Evolutionary conservation across 139 green algal species (phyloP).

Genomic region (Chlorella sp.): DNA sequence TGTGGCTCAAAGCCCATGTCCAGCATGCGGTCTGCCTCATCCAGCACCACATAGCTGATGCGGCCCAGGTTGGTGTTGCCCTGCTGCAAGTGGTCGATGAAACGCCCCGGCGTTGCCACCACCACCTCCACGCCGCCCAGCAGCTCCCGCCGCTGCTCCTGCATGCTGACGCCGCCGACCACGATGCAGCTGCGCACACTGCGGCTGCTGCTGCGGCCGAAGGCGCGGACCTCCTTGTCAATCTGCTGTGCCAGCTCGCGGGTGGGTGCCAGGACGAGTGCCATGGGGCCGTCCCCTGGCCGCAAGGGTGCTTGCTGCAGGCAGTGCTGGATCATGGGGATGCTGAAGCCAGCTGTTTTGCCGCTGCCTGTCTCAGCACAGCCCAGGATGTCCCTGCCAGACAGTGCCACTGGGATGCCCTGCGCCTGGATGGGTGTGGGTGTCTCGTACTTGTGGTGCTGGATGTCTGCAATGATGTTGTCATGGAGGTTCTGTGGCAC

Average conservation of each 20-base stretch:
- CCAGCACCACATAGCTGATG: conserved; percentile 83
- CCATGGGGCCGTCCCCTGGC: conserved; percentile 76
- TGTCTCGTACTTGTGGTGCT: conserved; percentile 72
- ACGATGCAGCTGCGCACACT: conserved; percentile 53
- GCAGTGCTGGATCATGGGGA: conserved; percentile 88
- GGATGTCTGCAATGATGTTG: conserved; percentile 75
- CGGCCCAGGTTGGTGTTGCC: conserved; percentile 65
- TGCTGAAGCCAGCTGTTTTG: conserved; percentile 78
- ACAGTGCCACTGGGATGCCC: conserved; percentile 75
- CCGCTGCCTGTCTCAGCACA: conserved; percentile 86
- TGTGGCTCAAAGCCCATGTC: conserved; percentile 96
- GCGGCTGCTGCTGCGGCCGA: conserved; percentile 56
- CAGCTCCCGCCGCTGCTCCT: conserved; percentile 76
- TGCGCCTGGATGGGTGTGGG: conserved; percentile 88
- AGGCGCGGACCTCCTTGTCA: conserved; percentile 22
- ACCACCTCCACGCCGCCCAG: conserved; percentile 60
- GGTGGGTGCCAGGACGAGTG: conserved; percentile 96
- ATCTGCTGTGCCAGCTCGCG: conserved; percentile 93
- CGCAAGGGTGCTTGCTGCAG: conserved; percentile 50
- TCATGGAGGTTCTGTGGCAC: conserved; percentile 58
- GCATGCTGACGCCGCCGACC: conserved; percentile 54
- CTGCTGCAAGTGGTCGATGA: conserved; percentile 84
- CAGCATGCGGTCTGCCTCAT: conserved; percentile 93
- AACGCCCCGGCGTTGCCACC: conserved; percentile 79
- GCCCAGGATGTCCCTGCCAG: conserved; percentile 75